phyloP scores from a whole-genome alignment of 2,329 filamentous ascomycete species.

The Paradendryphiella salina region DNA sequence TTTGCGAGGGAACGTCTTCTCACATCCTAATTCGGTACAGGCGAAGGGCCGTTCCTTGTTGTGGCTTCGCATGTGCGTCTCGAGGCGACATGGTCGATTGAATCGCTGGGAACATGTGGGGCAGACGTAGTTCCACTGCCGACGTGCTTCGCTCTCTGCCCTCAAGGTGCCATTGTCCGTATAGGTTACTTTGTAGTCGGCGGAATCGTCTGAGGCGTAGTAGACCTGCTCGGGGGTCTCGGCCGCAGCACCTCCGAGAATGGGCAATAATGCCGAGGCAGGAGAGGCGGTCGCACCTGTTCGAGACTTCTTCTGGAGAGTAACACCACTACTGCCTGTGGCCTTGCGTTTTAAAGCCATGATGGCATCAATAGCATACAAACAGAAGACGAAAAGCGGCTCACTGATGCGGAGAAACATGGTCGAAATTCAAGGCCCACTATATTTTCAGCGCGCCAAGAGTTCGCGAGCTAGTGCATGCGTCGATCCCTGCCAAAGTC shows the following conservation, averaged over 20 bases:
- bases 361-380: slow-evolving; percentile 4
- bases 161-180: slow-evolving; percentile 35
- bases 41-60: slow-evolving; percentile 80
- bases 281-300: slow-evolving; percentile 22
- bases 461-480: slow-evolving; percentile 25
- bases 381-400: slow-evolving; percentile 11
- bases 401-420: slow-evolving; percentile 9
- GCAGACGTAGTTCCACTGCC: slow-evolving; percentile 77
- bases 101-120: slow-evolving; percentile 80
- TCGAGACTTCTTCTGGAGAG: slow-evolving; percentile 32
- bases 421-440: slow-evolving; percentile 14
- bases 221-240: slow-evolving; percentile 18
- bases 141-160: slow-evolving; percentile 49
- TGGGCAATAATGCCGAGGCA: slow-evolving; percentile 8
- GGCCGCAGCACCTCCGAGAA: slow-evolving; percentile 14
- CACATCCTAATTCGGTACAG: slow-evolving; percentile 71
- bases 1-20: slow-evolving; percentile 82
- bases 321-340: slow-evolving; percentile 5
- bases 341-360: slow-evolving; percentile 40
- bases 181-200: slow-evolving; percentile 32
- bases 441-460: slow-evolving; percentile 27
- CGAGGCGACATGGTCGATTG: slow-evolving; percentile 80
- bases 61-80: slow-evolving; percentile 78
- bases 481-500: slow-evolving; percentile 15
- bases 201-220: slow-evolving; percentile 29